phyloP scores from a whole-genome alignment of 306 rosid genomes.

The Citrullus colocynthis region DNA sequence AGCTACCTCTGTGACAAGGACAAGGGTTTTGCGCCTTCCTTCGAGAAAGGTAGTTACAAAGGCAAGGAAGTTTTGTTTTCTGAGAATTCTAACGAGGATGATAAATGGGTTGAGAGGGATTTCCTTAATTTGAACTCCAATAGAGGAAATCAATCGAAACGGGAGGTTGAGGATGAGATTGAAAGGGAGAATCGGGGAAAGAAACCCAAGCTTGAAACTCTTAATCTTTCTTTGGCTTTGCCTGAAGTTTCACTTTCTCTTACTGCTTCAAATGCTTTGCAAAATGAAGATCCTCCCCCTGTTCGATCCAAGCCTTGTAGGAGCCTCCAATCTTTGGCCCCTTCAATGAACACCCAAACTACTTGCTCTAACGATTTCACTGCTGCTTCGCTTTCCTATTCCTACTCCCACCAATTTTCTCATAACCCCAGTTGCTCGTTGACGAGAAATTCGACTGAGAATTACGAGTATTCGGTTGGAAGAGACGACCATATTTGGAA shows the following conservation, averaged over 20 bases:
- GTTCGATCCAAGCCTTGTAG: constrained; percentile 34
- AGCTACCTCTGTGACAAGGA: constrained; percentile 82
- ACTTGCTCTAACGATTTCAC: constrained; percentile 78
- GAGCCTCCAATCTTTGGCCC: constrained; percentile 37
- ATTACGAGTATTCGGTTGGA: constrained; percentile 59
- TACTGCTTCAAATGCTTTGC: constrained; percentile 72
- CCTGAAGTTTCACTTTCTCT: constrained; percentile 86
- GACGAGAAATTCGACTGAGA: constrained; percentile 79
- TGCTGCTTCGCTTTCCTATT: constrained; percentile 70
- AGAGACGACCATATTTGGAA: constrained; percentile 88
- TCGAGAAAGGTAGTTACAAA: constrained; percentile 37
- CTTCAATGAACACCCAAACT: constrained; percentile 35
- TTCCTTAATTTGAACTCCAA: constrained; percentile 63
- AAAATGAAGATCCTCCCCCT: constrained; percentile 39
- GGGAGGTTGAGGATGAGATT: constrained; percentile 56
- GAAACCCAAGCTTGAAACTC: constrained; percentile 69
- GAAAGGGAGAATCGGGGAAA: constrained; percentile 55
- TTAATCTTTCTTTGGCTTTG: constrained; percentile 79
- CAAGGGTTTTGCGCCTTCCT: constrained; percentile 33
- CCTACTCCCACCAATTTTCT: constrained; percentile 64
- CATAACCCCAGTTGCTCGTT: constrained; percentile 94
- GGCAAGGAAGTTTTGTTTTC: constrained; percentile 49
- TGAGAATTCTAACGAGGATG: constrained; percentile 43
- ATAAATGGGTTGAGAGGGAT: constrained; percentile 87
- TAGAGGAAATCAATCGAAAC: constrained; percentile 50